Evolutionary conservation across 768 basidiomycete genomes (phyloP).

Genomic region (Rhodotorula babjevae): DNA sequence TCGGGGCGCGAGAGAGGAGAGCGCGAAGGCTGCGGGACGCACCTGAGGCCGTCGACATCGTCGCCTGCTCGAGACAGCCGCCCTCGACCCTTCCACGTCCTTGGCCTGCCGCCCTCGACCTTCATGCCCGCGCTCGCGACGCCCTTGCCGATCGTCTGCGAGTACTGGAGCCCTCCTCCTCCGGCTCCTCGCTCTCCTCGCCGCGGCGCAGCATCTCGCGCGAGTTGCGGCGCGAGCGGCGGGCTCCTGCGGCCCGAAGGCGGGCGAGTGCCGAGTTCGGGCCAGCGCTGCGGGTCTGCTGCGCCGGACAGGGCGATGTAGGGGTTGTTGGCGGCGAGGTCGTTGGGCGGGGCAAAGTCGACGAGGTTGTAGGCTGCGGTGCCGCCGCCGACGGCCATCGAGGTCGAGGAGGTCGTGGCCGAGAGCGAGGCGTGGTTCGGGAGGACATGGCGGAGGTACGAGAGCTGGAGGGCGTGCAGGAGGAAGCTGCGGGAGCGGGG

Average conservation of each 20-base stretch:
- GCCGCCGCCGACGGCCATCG: neutral
- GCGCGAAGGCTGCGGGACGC: neutral
- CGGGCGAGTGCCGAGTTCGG: slow-evolving; percentile 59
- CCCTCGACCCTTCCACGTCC: slow-evolving; percentile 44
- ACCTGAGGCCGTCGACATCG: neutral
- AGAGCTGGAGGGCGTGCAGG: slow-evolving; percentile 76
- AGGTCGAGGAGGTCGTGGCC: neutral
- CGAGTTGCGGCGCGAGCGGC: slow-evolving; percentile 47
- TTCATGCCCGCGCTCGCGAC: slow-evolving; percentile 72
- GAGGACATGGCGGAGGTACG: slow-evolving; percentile 80
- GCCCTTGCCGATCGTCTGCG: slow-evolving; percentile 69
- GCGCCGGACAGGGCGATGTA: slow-evolving; percentile 59
- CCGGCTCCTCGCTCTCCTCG: slow-evolving; percentile 41
- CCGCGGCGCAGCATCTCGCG: slow-evolving; percentile 4
- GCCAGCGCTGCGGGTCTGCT: slow-evolving; percentile 74
- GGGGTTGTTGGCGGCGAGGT: neutral
- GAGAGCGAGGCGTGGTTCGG: slow-evolving; percentile 72
- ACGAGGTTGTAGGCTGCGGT: slow-evolving; percentile 53
- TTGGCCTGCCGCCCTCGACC: slow-evolving; percentile 55
- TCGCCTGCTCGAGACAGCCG: slow-evolving; percentile 47
- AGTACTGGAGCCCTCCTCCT: slow-evolving; percentile 62
- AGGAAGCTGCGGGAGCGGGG: slow-evolving; percentile 55
- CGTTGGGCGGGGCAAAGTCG: slow-evolving; percentile 58
- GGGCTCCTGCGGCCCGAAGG: slow-evolving; percentile 42
- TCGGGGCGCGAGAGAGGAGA: neutral